Evolutionary conservation across 805 yeast species (phyloP).

Genomic region (Candida taoyuanica): DNA sequence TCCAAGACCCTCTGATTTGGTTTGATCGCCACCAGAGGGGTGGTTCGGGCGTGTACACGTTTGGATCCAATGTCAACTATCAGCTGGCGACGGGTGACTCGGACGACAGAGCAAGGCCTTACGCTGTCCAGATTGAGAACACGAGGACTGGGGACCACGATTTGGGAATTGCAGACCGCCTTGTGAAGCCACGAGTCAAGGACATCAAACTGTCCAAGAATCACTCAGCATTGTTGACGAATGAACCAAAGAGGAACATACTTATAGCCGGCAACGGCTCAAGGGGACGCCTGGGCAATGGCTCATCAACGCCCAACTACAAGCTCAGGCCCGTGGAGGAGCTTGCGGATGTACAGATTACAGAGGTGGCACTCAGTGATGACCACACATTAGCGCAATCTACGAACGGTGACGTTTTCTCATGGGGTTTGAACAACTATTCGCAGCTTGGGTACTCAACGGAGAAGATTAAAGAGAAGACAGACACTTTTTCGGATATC

Average conservation of each 20-base stretch:
- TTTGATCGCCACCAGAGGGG: constrained; percentile 41
- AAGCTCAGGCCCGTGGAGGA: constrained; percentile 39
- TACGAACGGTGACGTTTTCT: constrained; percentile 45
- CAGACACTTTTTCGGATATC: constrained; percentile 25
- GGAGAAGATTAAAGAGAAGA: constrained; percentile 24
- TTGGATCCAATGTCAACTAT: constrained; percentile 60
- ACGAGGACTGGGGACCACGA: constrained; percentile 10
- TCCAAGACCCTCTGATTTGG: constrained; percentile 28
- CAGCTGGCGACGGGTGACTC: constrained; percentile 66
- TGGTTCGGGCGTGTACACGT: constrained; percentile 54
- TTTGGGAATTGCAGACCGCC: constrained; percentile 24
- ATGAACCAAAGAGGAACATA: constrained; percentile 41
- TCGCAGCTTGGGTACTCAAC: constrained; percentile 61
- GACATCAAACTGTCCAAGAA: constrained; percentile 54
- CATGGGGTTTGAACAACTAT: constrained; percentile 76
- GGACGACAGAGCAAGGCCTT: constrained; percentile 43
- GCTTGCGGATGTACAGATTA: constrained; percentile 31
- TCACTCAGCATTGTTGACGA: constrained; percentile 59
- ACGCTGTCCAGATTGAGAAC: constrained; percentile 30
- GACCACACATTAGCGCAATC: constrained; percentile 66
- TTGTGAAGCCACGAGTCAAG: constrained; percentile 41
- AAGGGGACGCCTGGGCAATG: constrained; percentile 69
- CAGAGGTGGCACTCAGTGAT: constrained; percentile 47
- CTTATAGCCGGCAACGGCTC: constrained; percentile 64
- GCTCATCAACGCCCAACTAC: constrained; percentile 37